phyloP scores from a whole-genome alignment of 257 asterid species.

The Agastache rugosa region DNA sequence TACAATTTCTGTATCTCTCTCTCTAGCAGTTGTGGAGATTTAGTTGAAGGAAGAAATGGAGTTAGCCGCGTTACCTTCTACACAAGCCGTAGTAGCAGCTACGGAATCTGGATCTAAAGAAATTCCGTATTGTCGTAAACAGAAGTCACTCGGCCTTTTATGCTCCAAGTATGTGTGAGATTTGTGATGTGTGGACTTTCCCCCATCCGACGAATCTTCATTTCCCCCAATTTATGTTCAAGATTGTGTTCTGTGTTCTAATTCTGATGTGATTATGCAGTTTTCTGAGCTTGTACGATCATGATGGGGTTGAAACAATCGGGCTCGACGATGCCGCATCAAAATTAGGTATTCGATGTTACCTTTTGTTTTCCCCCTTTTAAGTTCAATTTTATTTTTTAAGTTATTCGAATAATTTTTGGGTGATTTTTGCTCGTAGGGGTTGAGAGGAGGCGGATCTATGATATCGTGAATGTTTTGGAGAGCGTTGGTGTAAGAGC shows the following conservation, averaged over 20 bases:
- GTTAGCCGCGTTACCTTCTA: slow-evolving; percentile 10
- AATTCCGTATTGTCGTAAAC: slow-evolving; percentile 82
- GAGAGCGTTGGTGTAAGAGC: slow-evolving; percentile 94
- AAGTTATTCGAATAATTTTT: neutral
- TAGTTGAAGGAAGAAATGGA: slow-evolving; percentile 30
- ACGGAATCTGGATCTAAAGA: slow-evolving; percentile 68
- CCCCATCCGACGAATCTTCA: neutral
- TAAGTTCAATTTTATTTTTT: neutral
- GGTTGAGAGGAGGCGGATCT: slow-evolving; percentile 98
- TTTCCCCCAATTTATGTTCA: neutral
- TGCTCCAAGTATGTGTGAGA: slow-evolving; percentile 73
- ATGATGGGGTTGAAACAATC: slow-evolving; percentile 77
- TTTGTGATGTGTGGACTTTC: neutral
- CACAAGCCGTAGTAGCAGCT: slow-evolving; percentile 33
- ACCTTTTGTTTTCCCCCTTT: neutral
- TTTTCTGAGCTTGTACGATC: slow-evolving; percentile 79
- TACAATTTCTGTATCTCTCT: neutral
- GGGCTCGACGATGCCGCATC: slow-evolving; percentile 97
- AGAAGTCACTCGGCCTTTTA: slow-evolving; percentile 89
- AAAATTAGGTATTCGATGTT: slow-evolving; percentile 55
- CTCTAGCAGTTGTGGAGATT: neutral
- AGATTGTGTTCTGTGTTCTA: neutral
- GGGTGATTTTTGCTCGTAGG: slow-evolving; percentile 46
- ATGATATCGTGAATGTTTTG: slow-evolving; percentile 91
- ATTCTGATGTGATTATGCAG: slow-evolving; percentile 48